Percentiles rank a stretch among this genome's conserved stretches.
Evolutionary conservation across 140 eudicot genomes (phyloP).

Genomic region (Anethum foeniculum): DNA sequence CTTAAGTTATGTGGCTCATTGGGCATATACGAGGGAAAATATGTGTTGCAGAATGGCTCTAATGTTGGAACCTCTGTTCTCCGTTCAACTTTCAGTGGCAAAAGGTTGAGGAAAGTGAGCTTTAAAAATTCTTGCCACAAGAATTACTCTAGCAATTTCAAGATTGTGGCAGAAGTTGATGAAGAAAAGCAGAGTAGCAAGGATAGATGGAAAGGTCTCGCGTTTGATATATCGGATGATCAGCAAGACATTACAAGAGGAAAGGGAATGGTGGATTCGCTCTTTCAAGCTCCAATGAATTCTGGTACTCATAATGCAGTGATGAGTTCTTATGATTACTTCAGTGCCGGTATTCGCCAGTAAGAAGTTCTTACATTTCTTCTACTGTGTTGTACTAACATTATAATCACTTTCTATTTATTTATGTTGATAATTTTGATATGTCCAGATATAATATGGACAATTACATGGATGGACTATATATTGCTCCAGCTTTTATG

Average conservation of each 20-base stretch:
- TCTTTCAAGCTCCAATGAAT: conserved; percentile 68
- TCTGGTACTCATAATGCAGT: conserved; percentile 57
- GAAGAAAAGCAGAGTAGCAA: conserved; percentile 43
- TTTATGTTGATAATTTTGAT: not conserved
- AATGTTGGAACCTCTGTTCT: conserved; percentile 22
- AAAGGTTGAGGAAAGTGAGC: conserved; percentile 26
- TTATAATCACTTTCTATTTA: not conserved
- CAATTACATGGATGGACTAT: conserved; percentile 47
- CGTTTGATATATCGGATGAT: conserved; percentile 50
- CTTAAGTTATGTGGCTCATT: conserved; percentile 5
- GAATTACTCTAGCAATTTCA: conserved; percentile 17
- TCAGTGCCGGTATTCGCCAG: conserved; percentile 55
- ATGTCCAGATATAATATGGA: conserved; percentile 34
- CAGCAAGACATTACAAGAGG: conserved; percentile 72
- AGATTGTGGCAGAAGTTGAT: conserved; percentile 34
- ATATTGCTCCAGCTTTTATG: conserved; percentile 84
- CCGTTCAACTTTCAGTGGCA: conserved; percentile 37
- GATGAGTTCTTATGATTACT: conserved; percentile 55
- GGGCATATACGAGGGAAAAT: not conserved
- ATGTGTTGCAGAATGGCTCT: conserved; percentile 34
- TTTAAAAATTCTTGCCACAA: conserved; percentile 12
- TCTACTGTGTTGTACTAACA: not conserved
- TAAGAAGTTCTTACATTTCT: conserved; percentile 27
- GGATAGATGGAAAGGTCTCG: conserved; percentile 68
- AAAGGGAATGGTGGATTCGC: conserved; percentile 69